Evolutionary conservation across 179 eudicot genomes (phyloP), one percentile per base, ranked within the genome.

Genomic region (Kewa caespitosa): DNA sequence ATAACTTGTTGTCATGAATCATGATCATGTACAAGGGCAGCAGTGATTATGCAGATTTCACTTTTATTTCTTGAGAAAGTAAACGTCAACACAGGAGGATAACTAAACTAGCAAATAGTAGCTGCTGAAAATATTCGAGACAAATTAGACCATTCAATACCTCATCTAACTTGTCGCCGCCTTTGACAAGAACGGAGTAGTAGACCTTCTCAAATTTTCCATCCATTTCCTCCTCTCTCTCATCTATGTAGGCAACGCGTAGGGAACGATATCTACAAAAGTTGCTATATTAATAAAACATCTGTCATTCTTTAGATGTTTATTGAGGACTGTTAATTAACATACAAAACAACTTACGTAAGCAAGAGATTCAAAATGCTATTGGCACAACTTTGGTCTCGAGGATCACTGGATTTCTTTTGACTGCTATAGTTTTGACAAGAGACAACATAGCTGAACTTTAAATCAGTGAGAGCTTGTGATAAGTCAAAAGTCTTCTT

Each of bases 141-240:
- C 37, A 74, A 11, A 64, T 54, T 13, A 32, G 28, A 60, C 36
- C 33, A 4, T 32, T 67, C 14, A 79, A 73, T 83, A 96, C 99
- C 99, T 96, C 97, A 80, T 96, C 99, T 70, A 94, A 80, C 81
- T 88, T 89, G 69, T 86, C 91, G 65, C 95, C 97, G 63, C 93
- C 99, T 86, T 95, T 95, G 76, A 95, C 97, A 75, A 95, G 91
- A 48, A 95, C 99, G 50, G 99, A 95, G 79, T 92, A 95, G 76
- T 93, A 95, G 59, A 89, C 85, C 81, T 92, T 93, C 75, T 81
- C 87, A 71, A 93, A 55, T 72, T 85, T 91, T 38, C 82, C 90
- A 28, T 76, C 46, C 71, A 85, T 81, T 63, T 87, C 72, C 75
- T 89, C 99, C 64, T 95, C 99, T 80, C 88, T 80, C 84, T 89